These are phyloP conservation scores for Fusarium illudens DNA, from an alignment of 2,329 filamentous ascomycete species.

Conservation along the genomic window DNA sequence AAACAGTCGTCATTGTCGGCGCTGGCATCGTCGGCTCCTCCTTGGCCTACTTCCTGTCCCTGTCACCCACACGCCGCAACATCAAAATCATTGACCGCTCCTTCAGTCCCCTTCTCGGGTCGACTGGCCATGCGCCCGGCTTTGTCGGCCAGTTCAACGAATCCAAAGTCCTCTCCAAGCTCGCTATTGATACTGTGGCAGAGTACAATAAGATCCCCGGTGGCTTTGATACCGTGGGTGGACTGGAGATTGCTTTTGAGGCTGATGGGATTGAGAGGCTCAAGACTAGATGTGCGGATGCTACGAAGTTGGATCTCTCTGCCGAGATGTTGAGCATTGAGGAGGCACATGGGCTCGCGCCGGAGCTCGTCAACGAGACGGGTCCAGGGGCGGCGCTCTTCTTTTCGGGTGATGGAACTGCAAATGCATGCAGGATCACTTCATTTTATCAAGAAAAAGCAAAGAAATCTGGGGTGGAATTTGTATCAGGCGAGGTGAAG, in stretches of 20 bases:
- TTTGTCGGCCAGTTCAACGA: slow-evolving; percentile 41
- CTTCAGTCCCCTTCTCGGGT: slow-evolving; percentile 18
- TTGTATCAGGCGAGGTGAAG: slow-evolving; percentile 25
- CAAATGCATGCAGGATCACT: slow-evolving; percentile 26
- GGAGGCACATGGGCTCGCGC: slow-evolving; percentile 21
- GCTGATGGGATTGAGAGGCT: slow-evolving; percentile 10
- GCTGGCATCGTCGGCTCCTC: slow-evolving; percentile 35
- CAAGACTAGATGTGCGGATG: slow-evolving; percentile 8
- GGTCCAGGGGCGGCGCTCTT: slow-evolving; percentile 19
- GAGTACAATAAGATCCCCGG: slow-evolving; percentile 35
- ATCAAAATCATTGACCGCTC: slow-evolving; percentile 36
- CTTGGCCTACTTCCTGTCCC: slow-evolving; percentile 17
- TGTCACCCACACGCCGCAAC: not conserved
- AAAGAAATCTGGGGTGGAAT: slow-evolving; percentile 6
- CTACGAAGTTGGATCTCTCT: slow-evolving; percentile 12
- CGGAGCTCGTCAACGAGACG: slow-evolving; percentile 22
- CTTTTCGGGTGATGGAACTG: slow-evolving; percentile 33
- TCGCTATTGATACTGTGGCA: slow-evolving; percentile 32
- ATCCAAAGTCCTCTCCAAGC: slow-evolving; percentile 29
- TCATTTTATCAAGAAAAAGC: slow-evolving; percentile 29
- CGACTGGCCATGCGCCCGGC: slow-evolving; percentile 33
- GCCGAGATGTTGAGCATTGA: slow-evolving; percentile 17
- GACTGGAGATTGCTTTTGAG: slow-evolving; percentile 32
- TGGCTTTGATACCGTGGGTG: slow-evolving; percentile 34
- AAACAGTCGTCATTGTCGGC: slow-evolving; percentile 29